Percentiles rank a stretch among this genome's conserved stretches.
Conservation (phyloP, 2,329 filamentous ascomycete species). For the Thermoascus crustaceus region DNA sequence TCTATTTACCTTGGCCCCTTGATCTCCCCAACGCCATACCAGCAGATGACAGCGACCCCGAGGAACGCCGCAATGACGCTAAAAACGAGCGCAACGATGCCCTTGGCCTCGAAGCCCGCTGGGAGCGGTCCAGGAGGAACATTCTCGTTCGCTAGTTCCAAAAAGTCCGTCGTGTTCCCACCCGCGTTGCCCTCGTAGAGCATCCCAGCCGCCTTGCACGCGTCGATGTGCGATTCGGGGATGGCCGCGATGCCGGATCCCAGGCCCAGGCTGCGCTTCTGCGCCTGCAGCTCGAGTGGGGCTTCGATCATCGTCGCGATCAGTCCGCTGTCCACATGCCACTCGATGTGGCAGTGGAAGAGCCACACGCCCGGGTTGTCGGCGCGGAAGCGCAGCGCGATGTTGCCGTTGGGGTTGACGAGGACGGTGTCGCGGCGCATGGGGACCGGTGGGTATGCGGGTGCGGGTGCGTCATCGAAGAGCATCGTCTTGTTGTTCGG, state of each 20-base stretch:
- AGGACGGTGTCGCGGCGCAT: constrained; percentile 49
- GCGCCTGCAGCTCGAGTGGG: not conserved
- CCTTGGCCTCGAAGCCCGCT: constrained; percentile 58
- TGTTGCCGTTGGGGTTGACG: constrained; percentile 46
- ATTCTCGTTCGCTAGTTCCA: constrained; percentile 56
- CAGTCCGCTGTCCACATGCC: constrained; percentile 43
- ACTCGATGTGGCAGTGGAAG: constrained; percentile 46
- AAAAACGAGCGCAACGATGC: constrained; percentile 65
- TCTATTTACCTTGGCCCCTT: not conserved
- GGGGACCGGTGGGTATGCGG: not conserved
- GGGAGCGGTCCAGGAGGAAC: constrained; percentile 49
- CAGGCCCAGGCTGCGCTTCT: not conserved
- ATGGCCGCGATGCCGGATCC: too few relatives aligned
- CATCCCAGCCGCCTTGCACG: constrained; percentile 33
- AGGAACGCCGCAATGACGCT: constrained; percentile 60
- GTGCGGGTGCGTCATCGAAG: constrained; percentile 20
- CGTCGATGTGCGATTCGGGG: not conserved
- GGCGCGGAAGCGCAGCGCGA: constrained; percentile 48
- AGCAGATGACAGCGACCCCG: constrained; percentile 58
- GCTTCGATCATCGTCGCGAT: constrained; percentile 5
- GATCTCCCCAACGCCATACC: constrained; percentile 41
- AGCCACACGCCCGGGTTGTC: constrained; percentile 47
- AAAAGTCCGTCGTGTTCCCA: constrained; percentile 54
- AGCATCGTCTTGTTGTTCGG: constrained; percentile 18
- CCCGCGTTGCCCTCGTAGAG: constrained; percentile 62